Percentiles rank a stretch among this genome's conserved stretches.
Conservation (phyloP, 768 basidiomycete species). For the Termitomyces sp. region DNA sequence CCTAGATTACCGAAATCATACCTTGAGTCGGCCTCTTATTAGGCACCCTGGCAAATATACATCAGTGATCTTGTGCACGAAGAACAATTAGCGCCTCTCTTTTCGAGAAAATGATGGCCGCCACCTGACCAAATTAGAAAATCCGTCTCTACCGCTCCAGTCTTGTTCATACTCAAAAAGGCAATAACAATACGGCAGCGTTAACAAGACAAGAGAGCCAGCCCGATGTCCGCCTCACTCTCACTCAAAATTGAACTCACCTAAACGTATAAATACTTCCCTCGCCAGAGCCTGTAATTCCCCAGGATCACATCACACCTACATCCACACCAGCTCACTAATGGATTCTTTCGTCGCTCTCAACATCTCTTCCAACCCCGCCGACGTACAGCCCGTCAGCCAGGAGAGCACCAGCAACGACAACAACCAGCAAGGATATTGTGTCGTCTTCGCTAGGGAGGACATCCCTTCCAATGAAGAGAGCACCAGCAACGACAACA, state of each 20-base stretch:
- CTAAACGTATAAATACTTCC: neutral
- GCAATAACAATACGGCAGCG: no score
- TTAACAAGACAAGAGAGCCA: no score
- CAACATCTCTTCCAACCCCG: neutral
- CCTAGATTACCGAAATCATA: no score
- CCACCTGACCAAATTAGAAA: no score
- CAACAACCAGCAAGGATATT: neutral
- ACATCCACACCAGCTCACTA: neutral
- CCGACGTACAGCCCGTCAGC: neutral
- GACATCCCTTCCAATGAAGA: neutral
- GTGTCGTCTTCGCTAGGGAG: neutral
- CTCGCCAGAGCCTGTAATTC: neutral
- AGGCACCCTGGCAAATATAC: no score
- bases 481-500: no score
- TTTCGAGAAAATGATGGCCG: no score
- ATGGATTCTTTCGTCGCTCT: conserved; percentile 1
- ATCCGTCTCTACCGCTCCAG: no score
- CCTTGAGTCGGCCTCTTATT: no score
- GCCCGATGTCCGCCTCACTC: neutral
- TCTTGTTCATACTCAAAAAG: no score
- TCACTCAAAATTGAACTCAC: neutral
- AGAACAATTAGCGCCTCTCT: no score
- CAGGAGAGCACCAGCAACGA: neutral
- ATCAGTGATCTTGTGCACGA: no score
- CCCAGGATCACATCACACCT: neutral